Percentiles rank a stretch among this genome's conserved stretches.
Conservation (phyloP, 169 alveolate species). For the Neospora caninum region DNA sequence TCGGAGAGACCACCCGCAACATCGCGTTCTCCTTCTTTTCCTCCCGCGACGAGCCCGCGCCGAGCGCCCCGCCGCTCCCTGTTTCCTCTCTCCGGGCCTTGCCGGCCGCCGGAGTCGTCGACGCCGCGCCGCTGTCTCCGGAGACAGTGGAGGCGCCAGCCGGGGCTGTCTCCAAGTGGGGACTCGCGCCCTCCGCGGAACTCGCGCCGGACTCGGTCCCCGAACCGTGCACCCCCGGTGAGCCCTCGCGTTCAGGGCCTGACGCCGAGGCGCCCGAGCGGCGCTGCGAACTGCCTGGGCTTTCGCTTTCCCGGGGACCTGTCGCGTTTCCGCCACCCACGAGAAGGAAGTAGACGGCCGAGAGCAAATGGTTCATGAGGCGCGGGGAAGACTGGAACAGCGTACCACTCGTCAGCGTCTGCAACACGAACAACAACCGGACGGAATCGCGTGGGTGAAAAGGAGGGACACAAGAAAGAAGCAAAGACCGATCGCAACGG, state of each 20-base stretch:
- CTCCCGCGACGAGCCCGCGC: not conserved
- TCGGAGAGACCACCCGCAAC: conserved; percentile 36
- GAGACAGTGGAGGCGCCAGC: not conserved
- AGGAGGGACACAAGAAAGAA: not conserved
- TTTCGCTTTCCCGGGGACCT: not conserved
- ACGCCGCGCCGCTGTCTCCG: not conserved
- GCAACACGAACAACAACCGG: not conserved
- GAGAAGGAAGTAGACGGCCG: conserved; percentile 38
- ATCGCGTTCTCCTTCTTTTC: conserved; percentile 1
- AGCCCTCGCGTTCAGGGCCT: not conserved
- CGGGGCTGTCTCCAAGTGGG: not conserved
- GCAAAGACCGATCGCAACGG: not conserved
- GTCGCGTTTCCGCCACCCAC: not conserved
- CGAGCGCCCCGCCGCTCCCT: not conserved
- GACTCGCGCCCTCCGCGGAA: not conserved
- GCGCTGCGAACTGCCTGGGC: no score
- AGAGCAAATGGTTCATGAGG: conserved; percentile 48
- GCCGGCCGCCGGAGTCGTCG: not conserved
- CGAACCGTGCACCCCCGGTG: not conserved
- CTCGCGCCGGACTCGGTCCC: not conserved
- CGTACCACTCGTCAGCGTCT: conserved; percentile 45
- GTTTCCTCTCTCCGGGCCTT: not conserved
- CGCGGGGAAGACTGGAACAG: conserved; percentile 52
- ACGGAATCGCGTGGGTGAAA: no score
- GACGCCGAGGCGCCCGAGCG: not conserved